A percentile compares a stretch with the other conserved stretches of the same genome.
Conservation (phyloP, 2,329 filamentous ascomycete species). For the Mycocentrospora acerina region DNA sequence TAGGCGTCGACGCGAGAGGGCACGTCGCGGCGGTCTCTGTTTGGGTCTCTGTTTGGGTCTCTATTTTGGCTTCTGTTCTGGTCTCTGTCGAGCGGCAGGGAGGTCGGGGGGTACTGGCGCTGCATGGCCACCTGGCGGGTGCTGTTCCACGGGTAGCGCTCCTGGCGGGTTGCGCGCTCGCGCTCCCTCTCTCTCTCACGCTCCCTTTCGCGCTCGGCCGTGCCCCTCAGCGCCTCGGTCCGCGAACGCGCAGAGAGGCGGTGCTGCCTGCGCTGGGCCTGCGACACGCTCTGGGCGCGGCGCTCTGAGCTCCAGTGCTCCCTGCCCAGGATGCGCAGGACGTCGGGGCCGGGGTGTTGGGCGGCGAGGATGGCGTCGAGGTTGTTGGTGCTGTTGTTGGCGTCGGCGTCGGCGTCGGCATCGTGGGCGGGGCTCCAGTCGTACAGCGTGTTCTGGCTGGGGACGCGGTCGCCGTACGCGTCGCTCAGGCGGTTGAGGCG, state of each 20-base stretch:
- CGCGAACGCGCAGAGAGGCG: conserved; percentile 42
- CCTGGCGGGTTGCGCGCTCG: too few species aligned
- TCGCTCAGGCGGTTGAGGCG: conserved; percentile 48
- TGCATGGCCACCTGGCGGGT: conserved; percentile 31
- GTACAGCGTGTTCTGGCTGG: conserved; percentile 58
- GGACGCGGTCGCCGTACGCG: conserved; percentile 56
- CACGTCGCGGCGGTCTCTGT: conserved; percentile 25
- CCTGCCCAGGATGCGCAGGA: conserved; percentile 39
- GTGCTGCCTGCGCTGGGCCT: conserved; percentile 43
- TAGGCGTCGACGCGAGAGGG: conserved; percentile 27
- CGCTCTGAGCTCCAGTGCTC: conserved; percentile 39
- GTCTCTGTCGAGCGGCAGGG: too few species aligned
- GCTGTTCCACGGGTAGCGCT: conserved; percentile 46
- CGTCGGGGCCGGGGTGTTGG: conserved; percentile 41
- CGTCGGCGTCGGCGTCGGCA: conserved; percentile 43
- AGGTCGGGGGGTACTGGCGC: too few species aligned
- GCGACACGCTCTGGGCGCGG: conserved; percentile 44
- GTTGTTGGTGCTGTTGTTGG: conserved; percentile 45
- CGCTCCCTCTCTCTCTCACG: not conserved
- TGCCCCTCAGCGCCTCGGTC: conserved; percentile 44
- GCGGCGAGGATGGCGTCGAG: conserved; percentile 16
- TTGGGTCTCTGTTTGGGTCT: too few species aligned
- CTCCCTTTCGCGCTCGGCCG: conserved; percentile 43
- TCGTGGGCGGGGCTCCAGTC: conserved; percentile 59
- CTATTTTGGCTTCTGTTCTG: too few species aligned